Conservation (phyloP, 169 alveolate species). For the Eimeria praecox region DNA sequence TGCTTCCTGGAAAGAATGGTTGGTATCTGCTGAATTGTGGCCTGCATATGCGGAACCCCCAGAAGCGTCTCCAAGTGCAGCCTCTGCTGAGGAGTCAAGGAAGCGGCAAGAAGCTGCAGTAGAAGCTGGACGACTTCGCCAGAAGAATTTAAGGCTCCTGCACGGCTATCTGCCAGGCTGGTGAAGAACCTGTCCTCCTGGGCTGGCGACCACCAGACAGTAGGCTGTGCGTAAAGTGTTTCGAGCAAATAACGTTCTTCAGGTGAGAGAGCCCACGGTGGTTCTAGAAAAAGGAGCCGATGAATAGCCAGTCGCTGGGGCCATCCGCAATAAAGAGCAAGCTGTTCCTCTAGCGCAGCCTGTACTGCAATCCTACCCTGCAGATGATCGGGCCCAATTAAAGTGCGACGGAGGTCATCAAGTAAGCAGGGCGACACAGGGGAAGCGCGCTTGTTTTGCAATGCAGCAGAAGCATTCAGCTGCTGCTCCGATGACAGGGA, state of each 20-base stretch:
- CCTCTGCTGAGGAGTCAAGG: slow-evolving; percentile 7
- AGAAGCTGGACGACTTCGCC: slow-evolving; percentile 1
- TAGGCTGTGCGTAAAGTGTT: slow-evolving; percentile 1
- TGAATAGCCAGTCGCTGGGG: slow-evolving; percentile 3
- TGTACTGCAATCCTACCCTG: slow-evolving; percentile 27
- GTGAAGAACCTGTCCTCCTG: slow-evolving; percentile 30
- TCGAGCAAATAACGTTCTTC: slow-evolving; percentile 24
- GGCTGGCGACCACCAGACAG: slow-evolving; percentile 53
- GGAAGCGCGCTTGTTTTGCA: background rate
- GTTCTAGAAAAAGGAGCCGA: slow-evolving; percentile 44
- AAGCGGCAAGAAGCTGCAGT: slow-evolving; percentile 4
- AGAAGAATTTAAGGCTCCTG: background rate
- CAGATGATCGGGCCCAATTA: background rate
- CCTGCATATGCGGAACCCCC: background rate
- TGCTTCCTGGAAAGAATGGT: background rate
- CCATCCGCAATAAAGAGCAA: background rate
- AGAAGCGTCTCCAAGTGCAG: background rate
- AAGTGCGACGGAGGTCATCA: background rate
- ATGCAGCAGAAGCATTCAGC: slow-evolving; percentile 5
- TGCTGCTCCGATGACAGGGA: slow-evolving; percentile 34
- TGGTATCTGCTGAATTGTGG: background rate
- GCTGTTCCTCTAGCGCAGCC: slow-evolving; percentile 40
- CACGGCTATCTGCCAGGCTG: background rate
- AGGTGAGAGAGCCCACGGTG: slow-evolving; percentile 40
- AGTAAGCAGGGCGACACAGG: background rate